Percentiles rank a stretch among this genome's conserved stretches.
These are phyloP conservation scores for Phytophthora fragariaefolia DNA, from an alignment of 352 stramenopile species.

Conservation along the genomic window DNA sequence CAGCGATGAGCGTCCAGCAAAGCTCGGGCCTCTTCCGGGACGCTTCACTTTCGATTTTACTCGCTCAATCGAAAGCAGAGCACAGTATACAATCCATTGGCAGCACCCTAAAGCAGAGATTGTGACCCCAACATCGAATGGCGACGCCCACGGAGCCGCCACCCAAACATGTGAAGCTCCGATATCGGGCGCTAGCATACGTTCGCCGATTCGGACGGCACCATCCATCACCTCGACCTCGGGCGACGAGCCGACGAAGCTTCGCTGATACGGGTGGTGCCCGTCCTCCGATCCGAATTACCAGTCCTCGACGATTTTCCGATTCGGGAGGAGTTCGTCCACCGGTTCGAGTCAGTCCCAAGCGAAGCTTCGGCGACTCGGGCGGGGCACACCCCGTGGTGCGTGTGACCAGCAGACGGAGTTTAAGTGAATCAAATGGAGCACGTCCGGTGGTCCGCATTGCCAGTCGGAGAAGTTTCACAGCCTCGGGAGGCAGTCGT, in stretches of 20 bases:
- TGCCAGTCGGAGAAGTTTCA: not conserved
- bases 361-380: constrained; percentile 7
- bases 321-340: not conserved
- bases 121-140: constrained; percentile 6
- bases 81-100: not conserved
- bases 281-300: not conserved
- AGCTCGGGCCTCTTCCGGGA: constrained; percentile 3
- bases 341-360: too few relatives aligned
- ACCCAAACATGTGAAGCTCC: constrained; percentile 29
- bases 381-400: not conserved
- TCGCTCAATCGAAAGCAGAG: constrained; percentile 3
- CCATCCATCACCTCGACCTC: not conserved
- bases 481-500: constrained; percentile 2
- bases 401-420: constrained; percentile 5
- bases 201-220: constrained; percentile 32
- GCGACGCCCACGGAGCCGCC: constrained; percentile 17
- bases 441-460: constrained; percentile 3
- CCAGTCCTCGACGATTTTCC: not conserved
- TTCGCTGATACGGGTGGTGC: constrained; percentile 8
- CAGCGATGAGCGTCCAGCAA: constrained; percentile 10
- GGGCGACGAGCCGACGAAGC: constrained; percentile 18
- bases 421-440: constrained; percentile 4
- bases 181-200: constrained; percentile 34
- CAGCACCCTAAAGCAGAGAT: not conserved
- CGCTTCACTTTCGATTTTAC: constrained; percentile 18